Evolutionary conservation across 108 stramenopile genomes (phyloP).

Genomic region (Nitzschia putrida): DNA sequence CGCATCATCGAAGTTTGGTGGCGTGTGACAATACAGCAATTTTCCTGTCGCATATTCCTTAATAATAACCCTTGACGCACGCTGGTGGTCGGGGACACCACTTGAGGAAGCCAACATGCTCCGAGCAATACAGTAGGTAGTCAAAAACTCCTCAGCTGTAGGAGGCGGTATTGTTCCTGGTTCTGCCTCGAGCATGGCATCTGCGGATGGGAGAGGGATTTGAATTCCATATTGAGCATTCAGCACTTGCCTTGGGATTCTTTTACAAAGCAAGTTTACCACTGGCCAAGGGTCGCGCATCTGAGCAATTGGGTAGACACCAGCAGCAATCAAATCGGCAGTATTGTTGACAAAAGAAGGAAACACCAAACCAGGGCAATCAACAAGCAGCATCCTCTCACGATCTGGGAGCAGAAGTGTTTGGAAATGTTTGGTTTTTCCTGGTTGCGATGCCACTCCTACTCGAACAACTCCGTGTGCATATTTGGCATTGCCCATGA

Average conservation of each 20-base stretch:
- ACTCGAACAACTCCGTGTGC: conserved; percentile 91
- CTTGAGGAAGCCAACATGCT: conserved; percentile 88
- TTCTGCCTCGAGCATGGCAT: conserved; percentile 52
- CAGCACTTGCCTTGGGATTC: conserved; percentile 88
- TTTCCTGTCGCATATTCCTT: conserved; percentile 95
- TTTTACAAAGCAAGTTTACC: conserved; percentile 79
- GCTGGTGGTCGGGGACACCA: conserved; percentile 90
- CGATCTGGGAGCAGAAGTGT: conserved; percentile 89
- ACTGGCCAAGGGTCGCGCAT: conserved; percentile 96
- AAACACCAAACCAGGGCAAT: conserved; percentile 99
- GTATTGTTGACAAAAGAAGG: conserved; percentile 96
- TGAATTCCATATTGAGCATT: conserved; percentile 92
- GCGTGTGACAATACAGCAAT: conserved; percentile 92
- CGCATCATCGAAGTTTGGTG: conserved; percentile 60
- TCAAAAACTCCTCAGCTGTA: conserved; percentile 81
- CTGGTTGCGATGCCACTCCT: conserved; percentile 95
- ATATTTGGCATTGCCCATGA: conserved; percentile 87
- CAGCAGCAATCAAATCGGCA: conserved; percentile 94
- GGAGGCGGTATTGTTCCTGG: conserved; percentile 61
- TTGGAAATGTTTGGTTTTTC: conserved; percentile 99
- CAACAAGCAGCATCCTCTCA: conserved; percentile 90
- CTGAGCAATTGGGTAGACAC: conserved; percentile 96
- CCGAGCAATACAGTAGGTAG: conserved; percentile 89
- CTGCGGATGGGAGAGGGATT: conserved; percentile 69
- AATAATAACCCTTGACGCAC: conserved; percentile 90